Percentiles rank a stretch among this genome's conserved stretches.
Evolutionary conservation across 257 asterid species (phyloP).

Genomic region (Gynochthodes officinalis): DNA sequence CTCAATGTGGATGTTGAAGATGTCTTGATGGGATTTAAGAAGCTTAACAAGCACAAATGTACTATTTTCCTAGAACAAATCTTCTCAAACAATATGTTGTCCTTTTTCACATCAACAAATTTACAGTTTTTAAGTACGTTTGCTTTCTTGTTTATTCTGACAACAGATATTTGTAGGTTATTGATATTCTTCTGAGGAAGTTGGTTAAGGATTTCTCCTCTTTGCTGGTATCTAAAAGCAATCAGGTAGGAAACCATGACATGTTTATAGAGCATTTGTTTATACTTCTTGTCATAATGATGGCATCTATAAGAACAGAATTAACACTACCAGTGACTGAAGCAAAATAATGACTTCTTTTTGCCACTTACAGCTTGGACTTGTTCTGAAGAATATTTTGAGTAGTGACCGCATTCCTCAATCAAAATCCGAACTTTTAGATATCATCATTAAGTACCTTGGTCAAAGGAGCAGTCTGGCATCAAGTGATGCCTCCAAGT

Average conservation of each 20-base stretch:
- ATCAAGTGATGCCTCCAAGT: constrained; percentile 49
- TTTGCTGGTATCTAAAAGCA: constrained; percentile 60
- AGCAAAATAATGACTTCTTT: constrained; percentile 14
- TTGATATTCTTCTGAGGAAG: constrained; percentile 66
- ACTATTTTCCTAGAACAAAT: background rate
- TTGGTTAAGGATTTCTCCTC: constrained; percentile 74
- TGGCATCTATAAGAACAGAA: background rate
- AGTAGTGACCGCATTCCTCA: constrained; percentile 39
- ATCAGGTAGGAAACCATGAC: constrained; percentile 47
- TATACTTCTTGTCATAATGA: background rate
- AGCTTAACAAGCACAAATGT: background rate
- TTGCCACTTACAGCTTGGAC: constrained; percentile 55
- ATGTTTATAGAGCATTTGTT: background rate
- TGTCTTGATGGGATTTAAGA: background rate
- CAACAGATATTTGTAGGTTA: constrained; percentile 45
- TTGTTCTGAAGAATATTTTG: constrained; percentile 58
- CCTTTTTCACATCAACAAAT: background rate
- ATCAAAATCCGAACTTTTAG: constrained; percentile 54
- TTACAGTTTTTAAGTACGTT: background rate
- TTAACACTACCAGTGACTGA: background rate
- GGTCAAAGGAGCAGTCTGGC: constrained; percentile 53
- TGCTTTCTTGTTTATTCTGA: constrained; percentile 16
- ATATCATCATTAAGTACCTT: constrained; percentile 62
- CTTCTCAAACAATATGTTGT: background rate
- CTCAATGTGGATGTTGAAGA: background rate